Conservation (phyloP, 2,329 filamentous ascomycete genomes). For the Talaromyces funiculosus region DNA sequence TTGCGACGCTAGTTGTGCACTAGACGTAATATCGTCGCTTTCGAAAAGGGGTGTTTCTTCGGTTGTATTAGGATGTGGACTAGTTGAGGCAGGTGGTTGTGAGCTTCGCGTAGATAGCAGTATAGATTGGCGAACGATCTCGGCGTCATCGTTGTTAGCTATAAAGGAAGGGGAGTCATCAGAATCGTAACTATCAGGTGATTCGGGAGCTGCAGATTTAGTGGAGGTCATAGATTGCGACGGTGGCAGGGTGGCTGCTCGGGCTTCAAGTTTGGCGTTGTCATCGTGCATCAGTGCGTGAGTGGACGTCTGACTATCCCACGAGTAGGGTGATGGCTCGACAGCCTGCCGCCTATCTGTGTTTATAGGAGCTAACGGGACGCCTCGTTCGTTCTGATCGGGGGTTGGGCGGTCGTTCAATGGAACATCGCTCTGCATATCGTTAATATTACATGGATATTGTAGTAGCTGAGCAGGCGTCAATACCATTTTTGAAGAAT, state of each 20-base stretch:
- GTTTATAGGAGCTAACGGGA: slow-evolving; percentile 39
- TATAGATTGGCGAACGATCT: slow-evolving; percentile 32
- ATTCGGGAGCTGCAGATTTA: slow-evolving; percentile 5
- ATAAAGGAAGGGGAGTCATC: slow-evolving; percentile 16
- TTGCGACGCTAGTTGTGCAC: slow-evolving; percentile 42
- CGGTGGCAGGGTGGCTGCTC: slow-evolving; percentile 3
- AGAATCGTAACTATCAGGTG: slow-evolving; percentile 16
- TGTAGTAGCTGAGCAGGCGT: not conserved
- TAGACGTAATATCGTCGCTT: slow-evolving; percentile 32
- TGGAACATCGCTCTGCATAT: slow-evolving; percentile 13
- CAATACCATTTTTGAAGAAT: slow-evolving; percentile 19
- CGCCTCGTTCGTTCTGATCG: slow-evolving; percentile 21
- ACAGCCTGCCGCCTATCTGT: slow-evolving; percentile 41
- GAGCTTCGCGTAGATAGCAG: slow-evolving; percentile 24
- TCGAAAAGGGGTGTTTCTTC: slow-evolving; percentile 26
- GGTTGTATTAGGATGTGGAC: slow-evolving; percentile 20
- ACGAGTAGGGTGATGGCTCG: slow-evolving; percentile 48
- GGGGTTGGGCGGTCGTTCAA: slow-evolving; percentile 20
- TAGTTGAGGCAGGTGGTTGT: slow-evolving; percentile 18
- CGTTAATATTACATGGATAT: not conserved
- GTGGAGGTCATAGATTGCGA: slow-evolving; percentile 13
- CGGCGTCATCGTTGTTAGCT: slow-evolving; percentile 36
- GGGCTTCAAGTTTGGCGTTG: slow-evolving; percentile 20
- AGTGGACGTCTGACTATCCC: slow-evolving; percentile 47
- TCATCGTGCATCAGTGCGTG: slow-evolving; percentile 44